Evolutionary conservation across 805 yeast genomes (phyloP).

Genomic region (Starmerella asiatica): DNA sequence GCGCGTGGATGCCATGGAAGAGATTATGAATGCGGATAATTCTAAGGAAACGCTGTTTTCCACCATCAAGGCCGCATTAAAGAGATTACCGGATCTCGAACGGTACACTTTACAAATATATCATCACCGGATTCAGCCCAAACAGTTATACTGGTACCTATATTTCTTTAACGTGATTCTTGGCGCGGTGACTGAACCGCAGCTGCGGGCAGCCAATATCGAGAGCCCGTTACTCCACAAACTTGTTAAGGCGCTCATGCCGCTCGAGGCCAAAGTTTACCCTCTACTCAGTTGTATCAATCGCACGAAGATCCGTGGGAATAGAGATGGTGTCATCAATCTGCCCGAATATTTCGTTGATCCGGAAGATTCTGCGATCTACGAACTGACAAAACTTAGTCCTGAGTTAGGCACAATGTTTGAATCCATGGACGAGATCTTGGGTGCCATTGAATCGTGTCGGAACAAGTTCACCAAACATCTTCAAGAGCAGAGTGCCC

Average conservation of each 20-base stretch:
- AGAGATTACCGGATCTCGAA: conserved; percentile 43
- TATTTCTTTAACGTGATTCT: conserved; percentile 31
- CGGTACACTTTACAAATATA: conserved; percentile 44
- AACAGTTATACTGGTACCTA: conserved; percentile 45
- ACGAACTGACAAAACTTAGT: not conserved
- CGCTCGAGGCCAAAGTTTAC: conserved; percentile 24
- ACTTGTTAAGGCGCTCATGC: conserved; percentile 31
- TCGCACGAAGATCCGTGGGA: conserved; percentile 10
- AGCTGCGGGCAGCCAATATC: conserved; percentile 21
- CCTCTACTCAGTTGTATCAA: conserved; percentile 20
- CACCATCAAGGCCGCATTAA: conserved; percentile 22
- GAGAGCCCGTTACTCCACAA: conserved; percentile 29
- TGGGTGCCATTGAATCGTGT: conserved; percentile 31
- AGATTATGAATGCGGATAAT: conserved; percentile 25
- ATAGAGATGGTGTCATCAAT: conserved; percentile 1
- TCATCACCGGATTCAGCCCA: conserved; percentile 45
- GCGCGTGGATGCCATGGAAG: conserved; percentile 51
- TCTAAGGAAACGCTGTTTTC: conserved; percentile 21
- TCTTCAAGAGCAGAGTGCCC: conserved; percentile 33
- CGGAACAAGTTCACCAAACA: conserved; percentile 41
- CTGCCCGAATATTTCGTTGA: conserved; percentile 4
- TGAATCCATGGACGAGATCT: conserved; percentile 20
- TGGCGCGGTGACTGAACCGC: conserved; percentile 17
- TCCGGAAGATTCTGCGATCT: not conserved
- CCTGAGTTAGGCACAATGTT: conserved; percentile 6